These are phyloP conservation scores for Sindora glabra DNA, from an alignment of 306 rosid genomes.

Conservation along the genomic window DNA sequence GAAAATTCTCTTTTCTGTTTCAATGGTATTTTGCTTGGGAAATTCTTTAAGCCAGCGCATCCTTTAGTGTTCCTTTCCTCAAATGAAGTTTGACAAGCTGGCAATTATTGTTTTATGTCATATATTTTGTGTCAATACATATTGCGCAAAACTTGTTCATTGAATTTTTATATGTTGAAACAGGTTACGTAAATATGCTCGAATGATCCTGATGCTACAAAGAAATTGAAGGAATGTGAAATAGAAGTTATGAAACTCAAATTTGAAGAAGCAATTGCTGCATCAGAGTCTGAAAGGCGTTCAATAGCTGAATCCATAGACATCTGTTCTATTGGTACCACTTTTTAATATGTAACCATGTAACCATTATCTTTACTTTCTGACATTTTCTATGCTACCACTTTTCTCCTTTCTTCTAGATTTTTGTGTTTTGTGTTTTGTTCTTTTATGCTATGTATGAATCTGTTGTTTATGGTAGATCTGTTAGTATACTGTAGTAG, in stretches of 20 bases:
- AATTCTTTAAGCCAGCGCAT: neutral
- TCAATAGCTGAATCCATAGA: conserved; percentile 65
- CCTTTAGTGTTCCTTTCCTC: neutral
- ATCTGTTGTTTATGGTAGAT: neutral
- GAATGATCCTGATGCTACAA: conserved; percentile 80
- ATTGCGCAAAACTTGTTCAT: neutral
- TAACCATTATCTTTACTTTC: neutral
- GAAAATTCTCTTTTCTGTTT: neutral
- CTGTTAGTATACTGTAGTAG: neutral
- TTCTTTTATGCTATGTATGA: neutral
- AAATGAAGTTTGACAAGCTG: neutral
- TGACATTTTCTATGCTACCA: neutral
- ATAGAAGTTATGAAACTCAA: conserved; percentile 88
- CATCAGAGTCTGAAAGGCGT: conserved; percentile 55
- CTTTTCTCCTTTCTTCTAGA: neutral
- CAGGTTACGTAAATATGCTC: conserved; percentile 86
- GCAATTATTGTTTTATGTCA: neutral
- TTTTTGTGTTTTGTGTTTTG: neutral
- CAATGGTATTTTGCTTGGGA: neutral
- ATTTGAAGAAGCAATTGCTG: conserved; percentile 90
- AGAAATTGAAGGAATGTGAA: conserved; percentile 96
- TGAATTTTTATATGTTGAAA: conserved; percentile 17
- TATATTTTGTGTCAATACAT: neutral
- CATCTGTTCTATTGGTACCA: conserved; percentile 68
- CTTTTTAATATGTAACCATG: conserved; percentile 6